A percentile compares a stretch with the other conserved stretches of the same genome.
phyloP scores from a whole-genome alignment of 768 basidiomycete species.

The Boletus insuetus region DNA sequence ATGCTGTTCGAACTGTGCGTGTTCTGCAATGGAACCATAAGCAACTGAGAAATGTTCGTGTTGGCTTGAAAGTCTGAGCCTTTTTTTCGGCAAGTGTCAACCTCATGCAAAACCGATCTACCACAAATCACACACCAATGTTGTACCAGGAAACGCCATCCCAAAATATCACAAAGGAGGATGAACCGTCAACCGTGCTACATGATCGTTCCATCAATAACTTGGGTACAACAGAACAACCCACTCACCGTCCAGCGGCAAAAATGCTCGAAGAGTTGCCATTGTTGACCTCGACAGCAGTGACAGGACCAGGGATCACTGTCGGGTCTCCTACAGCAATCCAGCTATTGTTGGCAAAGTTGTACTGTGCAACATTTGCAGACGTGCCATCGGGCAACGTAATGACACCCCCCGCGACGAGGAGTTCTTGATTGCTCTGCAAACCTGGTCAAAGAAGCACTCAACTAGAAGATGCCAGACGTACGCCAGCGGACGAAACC shows the following conservation, averaged over 20 bases:
- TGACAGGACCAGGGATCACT: constrained; percentile 83
- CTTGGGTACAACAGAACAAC: neutral
- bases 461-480: constrained; percentile 22
- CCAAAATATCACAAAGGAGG: constrained; percentile 81
- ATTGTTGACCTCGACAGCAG: constrained; percentile 83
- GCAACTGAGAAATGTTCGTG: constrained; percentile 75
- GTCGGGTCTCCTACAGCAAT: constrained; percentile 53
- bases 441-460: constrained; percentile 6
- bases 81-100: constrained; percentile 34
- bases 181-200: constrained; percentile 56
- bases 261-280: constrained; percentile 83
- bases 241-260: constrained; percentile 79
- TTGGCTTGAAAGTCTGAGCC: constrained; percentile 53
- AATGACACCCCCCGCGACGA: constrained; percentile 82
- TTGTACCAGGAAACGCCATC: constrained; percentile 74
- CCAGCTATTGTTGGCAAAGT: constrained; percentile 76
- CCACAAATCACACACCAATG: constrained; percentile 44
- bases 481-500: constrained; percentile 78
- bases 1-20: constrained; percentile 68
- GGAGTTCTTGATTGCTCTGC: constrained; percentile 61
- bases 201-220: neutral
- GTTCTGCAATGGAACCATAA: constrained; percentile 85
- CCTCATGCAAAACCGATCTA: neutral
- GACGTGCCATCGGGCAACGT: constrained; percentile 58
- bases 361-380: constrained; percentile 73